Conservation (phyloP, 306 rosid species). For the Calophaca sinica region DNA sequence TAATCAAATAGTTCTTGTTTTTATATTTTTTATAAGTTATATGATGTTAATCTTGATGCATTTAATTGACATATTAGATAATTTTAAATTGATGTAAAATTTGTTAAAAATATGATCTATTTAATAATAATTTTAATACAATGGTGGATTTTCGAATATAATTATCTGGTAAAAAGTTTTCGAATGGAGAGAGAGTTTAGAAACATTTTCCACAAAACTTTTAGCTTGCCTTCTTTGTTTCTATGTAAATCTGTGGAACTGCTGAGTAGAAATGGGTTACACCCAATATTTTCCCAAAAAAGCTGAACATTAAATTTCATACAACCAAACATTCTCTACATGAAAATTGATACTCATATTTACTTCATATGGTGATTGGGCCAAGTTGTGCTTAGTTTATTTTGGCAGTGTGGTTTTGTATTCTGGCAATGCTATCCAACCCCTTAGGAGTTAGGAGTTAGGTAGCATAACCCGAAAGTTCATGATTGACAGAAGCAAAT, state of each 20-base stretch:
- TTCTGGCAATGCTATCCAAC: neutral
- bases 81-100: no score
- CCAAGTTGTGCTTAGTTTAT: neutral
- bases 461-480: neutral
- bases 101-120: no score
- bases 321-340: neutral
- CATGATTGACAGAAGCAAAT: slow-evolving; percentile 1
- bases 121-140: no score
- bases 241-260: slow-evolving; percentile 2
- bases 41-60: neutral
- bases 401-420: neutral
- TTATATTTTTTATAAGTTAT: neutral
- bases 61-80: neutral
- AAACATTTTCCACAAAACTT: neutral
- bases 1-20: no score
- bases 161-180: no score
- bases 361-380: neutral
- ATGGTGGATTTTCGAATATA: no score
- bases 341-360: neutral
- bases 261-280: neutral
- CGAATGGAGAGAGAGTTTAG: no score
- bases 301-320: neutral
- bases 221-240: neutral
- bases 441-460: neutral
- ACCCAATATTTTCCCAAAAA: slow-evolving; percentile 5